Evolutionary conservation across 345 rosid species (phyloP), one percentile per base, ranked within the genome.

Genomic region (Cardamine resedifolia): DNA sequence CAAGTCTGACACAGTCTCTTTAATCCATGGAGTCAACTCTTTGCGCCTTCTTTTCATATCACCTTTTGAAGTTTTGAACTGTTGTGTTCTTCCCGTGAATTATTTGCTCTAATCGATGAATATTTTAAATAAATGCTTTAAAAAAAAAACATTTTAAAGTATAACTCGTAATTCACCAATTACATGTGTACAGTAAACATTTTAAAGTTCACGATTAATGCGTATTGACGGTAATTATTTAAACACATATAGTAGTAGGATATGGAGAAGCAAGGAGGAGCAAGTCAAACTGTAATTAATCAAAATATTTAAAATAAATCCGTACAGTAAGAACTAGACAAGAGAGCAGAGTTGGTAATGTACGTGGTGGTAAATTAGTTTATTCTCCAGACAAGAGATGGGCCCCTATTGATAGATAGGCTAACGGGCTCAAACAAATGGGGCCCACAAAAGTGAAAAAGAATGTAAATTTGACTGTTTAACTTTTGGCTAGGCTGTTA

Each of bases 1-100:
- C 11, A 50, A 59, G 57, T 9, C 74, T 75, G 79, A 61, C 74
- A 68, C 10, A 15, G 57, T 62, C 70, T 76, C 74, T 75, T 51
- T 33, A 51, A 66, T 26, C 57, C 10, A 68, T 53, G 43, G 75
- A 63, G 79, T 76, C 79, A 76, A 76, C 79, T 69, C 75, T 62
- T 7, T 33, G 60, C 31, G 52, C 31, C 16, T 45, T 75, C 52
- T 23, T 68, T 52, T 57, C n/a, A 19, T 66, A 50, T 39, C 11
- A 50, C 60, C 72, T 44, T 58, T 75, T 53, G 28, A 58, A 49
- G 45, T 31, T 50, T 59, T 59, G 57, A 68, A 60, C 64, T n/a
- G 16, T 53, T 73, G 7, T 18, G 16, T 56, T 64, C 23, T 68
- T 52, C 74, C 69, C 58, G 74, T 75, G 69, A 75, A 31, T 27